These are phyloP conservation scores for Gracilaria domingensis DNA, from an alignment of 23 red algal genomes.

Conservation along the genomic window DNA sequence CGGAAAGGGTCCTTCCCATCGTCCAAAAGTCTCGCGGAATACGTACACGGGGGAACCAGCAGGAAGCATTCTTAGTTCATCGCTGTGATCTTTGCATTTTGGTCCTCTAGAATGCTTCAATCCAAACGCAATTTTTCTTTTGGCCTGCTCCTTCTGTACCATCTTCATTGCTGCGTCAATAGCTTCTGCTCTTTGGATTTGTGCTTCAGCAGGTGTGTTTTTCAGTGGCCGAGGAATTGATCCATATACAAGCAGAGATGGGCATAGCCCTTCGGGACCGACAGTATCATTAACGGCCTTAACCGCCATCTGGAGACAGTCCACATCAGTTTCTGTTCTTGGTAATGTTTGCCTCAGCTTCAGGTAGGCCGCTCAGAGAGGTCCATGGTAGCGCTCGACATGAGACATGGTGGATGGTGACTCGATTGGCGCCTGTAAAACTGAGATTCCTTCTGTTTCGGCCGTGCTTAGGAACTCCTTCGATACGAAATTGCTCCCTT, in stretches of 20 bases:
- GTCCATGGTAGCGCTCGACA: slow-evolving; percentile 18
- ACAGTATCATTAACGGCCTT: slow-evolving; percentile 25
- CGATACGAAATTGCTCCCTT: slow-evolving; percentile 41
- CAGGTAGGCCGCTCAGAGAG: slow-evolving; percentile 2
- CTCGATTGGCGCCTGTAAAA: slow-evolving; percentile 36
- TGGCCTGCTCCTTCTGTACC: slow-evolving; percentile 37
- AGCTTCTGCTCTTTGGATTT: background rate
- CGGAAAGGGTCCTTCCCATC: background rate
- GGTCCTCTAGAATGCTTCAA: background rate
- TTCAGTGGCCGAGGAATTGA: background rate
- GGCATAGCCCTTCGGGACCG: slow-evolving; percentile 31
- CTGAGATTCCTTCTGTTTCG: slow-evolving; percentile 30
- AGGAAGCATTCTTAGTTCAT: background rate
- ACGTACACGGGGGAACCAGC: background rate
- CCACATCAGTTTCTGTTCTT: background rate
- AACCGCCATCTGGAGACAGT: slow-evolving; percentile 28
- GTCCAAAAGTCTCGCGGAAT: background rate
- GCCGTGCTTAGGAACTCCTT: slow-evolving; percentile 20
- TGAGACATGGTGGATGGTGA: slow-evolving; percentile 40
- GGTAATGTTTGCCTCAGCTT: background rate
- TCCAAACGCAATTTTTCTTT: background rate
- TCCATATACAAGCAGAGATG: slow-evolving; percentile 17
- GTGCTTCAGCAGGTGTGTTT: background rate
- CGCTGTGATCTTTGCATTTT: background rate
- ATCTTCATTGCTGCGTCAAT: background rate